Percentiles rank a stretch among this genome's conserved stretches.
These are phyloP conservation scores for Aspergillus tamarii DNA, from an alignment of 2,329 filamentous ascomycete genomes.

Conservation along the genomic window DNA sequence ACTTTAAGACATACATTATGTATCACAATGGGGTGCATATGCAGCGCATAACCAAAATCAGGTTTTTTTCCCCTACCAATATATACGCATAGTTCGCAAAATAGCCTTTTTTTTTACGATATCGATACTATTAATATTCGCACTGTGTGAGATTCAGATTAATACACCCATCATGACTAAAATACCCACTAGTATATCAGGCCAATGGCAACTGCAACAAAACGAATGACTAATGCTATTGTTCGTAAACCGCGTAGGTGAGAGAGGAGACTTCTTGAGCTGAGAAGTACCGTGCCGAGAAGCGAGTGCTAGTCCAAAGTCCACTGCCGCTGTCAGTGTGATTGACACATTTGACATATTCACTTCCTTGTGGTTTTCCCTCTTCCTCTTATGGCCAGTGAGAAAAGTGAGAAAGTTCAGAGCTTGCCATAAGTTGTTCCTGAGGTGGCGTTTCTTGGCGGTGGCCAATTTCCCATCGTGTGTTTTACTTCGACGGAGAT, in stretches of 20 bases:
- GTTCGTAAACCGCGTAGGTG: not conserved
- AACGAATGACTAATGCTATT: not conserved
- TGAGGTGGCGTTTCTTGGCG: slow-evolving; percentile 26
- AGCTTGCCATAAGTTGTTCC: slow-evolving; percentile 15
- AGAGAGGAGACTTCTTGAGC: not conserved
- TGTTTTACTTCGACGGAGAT: not conserved
- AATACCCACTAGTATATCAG: not conserved
- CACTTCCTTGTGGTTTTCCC: too few relatives aligned
- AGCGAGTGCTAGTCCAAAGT: not conserved
- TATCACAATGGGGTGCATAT: not conserved
- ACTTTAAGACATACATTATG: not conserved
- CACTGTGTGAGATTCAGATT: not conserved
- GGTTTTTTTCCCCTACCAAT: not conserved
- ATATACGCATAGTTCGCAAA: not conserved
- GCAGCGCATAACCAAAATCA: not conserved
- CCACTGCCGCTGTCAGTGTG: not conserved
- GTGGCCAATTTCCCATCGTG: slow-evolving; percentile 15
- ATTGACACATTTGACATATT: not conserved
- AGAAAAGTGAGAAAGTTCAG: not conserved
- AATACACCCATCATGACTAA: not conserved
- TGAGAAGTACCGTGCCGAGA: not conserved
- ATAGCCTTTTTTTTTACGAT: not conserved
- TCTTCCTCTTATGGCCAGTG: not conserved
- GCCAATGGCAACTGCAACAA: not conserved
- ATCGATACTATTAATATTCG: slow-evolving; percentile 2